Evolutionary conservation across 345 rosid genomes (phyloP).

Genomic region (Populus pruinosa): DNA sequence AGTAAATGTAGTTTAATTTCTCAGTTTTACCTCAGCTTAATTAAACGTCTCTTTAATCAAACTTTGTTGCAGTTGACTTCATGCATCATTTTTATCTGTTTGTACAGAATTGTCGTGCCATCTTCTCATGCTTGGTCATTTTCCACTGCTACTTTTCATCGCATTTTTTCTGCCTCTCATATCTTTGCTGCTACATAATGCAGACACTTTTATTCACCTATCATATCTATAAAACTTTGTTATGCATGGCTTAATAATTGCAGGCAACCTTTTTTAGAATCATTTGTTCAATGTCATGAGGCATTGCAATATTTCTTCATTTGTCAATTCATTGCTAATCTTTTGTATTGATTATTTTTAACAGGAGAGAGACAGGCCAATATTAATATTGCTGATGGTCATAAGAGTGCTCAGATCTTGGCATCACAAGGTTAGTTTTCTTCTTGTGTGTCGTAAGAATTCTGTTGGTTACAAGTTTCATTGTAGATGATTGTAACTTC

Average conservation of each 20-base stretch:
- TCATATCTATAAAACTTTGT: no score
- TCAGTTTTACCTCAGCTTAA: neutral
- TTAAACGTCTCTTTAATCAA: neutral
- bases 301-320: conserved; percentile 4
- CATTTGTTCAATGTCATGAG: neutral
- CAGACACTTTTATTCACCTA: no score
- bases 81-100: neutral
- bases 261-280: no score
- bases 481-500: no score
- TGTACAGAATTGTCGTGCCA: neutral
- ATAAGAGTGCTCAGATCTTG: conserved; percentile 62
- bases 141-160: no score
- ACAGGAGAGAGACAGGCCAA: conserved; percentile 64
- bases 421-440: conserved; percentile 46
- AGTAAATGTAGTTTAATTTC: neutral
- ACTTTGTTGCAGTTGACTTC: neutral
- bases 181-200: no score
- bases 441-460: neutral
- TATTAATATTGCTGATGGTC: conserved; percentile 83
- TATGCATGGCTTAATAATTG: no score
- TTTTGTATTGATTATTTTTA: neutral
- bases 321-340: neutral
- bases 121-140: neutral
- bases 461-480: no score
- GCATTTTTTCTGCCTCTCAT: no score